Evolutionary conservation across 495 filamentous ascomycete species (phyloP), one percentile per base, ranked within the genome.

Genomic region (Lophiotrema nucula): DNA sequence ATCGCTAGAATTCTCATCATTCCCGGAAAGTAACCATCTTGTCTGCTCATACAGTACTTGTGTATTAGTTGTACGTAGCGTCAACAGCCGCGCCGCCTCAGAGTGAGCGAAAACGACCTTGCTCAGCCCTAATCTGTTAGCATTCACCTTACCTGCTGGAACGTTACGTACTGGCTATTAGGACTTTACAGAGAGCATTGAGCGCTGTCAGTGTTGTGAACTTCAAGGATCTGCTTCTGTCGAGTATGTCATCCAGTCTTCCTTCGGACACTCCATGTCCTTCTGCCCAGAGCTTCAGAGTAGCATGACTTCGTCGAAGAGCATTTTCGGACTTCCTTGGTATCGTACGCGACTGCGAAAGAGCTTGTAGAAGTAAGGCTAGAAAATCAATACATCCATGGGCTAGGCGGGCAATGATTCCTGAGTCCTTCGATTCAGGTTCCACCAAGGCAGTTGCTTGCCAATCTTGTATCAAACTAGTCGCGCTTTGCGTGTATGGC

Each of bases 251-350:
- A 35, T 59, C 56, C n/a, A 59, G 25, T 3, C 27, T 44, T 1
- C 56, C 56, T n/a, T 52, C 28, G 0, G 52, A 24, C 0, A 26
- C 47, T 11, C 13, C 18, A 28, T 59, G 56, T 24, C 56, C 56
- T 13, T 59, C 47, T 23, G 47, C 56, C 56, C 56, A 59, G 1
- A 59, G 39, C 26, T 45, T 31, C 12, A 59, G 39, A 18, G 48
- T 59, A 18, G 24, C 37, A 19, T 38, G 22, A 28, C 31, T 37
- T 3, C 56, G 56, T n/a, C 41, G 24, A 3, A 59, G 33, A 1
- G 23, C 22, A 8, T 46, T 59, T 8, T 37, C 15, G 11, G 35
- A 18, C 18, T 43, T 48, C 24, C 35, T 25, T 18, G 56, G 15
- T 21, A 59, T n/a, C 10, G 16, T 11, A 6, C 2, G 6, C 12